Percentiles rank a stretch among this genome's conserved stretches.
phyloP scores from a whole-genome alignment of 768 basidiomycete genomes.

The Hygrophoropsis aurantiaca region DNA sequence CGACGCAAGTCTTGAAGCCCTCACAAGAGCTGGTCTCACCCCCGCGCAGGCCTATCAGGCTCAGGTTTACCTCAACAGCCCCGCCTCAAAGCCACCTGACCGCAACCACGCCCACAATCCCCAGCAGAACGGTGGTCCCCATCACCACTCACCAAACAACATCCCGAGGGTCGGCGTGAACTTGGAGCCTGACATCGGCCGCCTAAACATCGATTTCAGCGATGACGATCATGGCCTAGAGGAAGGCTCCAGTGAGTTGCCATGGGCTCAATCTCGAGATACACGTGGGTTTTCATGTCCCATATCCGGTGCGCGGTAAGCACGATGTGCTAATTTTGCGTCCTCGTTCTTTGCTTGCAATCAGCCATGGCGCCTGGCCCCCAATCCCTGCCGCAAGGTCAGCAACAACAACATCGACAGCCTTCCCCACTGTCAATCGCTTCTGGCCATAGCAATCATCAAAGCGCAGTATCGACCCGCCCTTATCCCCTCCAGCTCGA shows the following conservation, averaged over 20 bases:
- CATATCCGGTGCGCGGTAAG: conserved; percentile 25
- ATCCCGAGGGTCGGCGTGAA: conserved; percentile 41
- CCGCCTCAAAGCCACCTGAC: conserved; percentile 27
- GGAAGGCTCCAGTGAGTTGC: conserved; percentile 55
- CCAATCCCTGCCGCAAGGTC: conserved; percentile 15
- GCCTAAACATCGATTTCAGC: conserved; percentile 58
- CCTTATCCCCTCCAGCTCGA: conserved; percentile 62
- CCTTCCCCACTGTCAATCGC: conserved; percentile 39
- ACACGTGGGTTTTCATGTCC: conserved; percentile 39
- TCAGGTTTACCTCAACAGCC: conserved; percentile 58
- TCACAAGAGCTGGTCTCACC: conserved; percentile 56
- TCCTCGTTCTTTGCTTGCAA: conserved; percentile 9
- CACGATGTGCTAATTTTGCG: conserved; percentile 24
- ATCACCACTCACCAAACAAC: conserved; percentile 19
- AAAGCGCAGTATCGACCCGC: conserved; percentile 24
- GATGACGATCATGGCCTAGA: conserved; percentile 37
- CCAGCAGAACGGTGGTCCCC: conserved; percentile 24
- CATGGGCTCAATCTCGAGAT: conserved; percentile 48
- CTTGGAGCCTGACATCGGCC: conserved; percentile 57
- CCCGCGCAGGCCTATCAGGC: conserved; percentile 82
- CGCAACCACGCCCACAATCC: conserved; percentile 18
- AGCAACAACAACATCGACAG: conserved; percentile 27
- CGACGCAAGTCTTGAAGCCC: conserved; percentile 44
- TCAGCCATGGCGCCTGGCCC: conserved; percentile 24
- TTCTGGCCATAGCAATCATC: conserved; percentile 36